These are phyloP conservation scores for Leucogyrophana mollusca DNA, from an alignment of 768 basidiomycete species.

Conservation along the genomic window DNA sequence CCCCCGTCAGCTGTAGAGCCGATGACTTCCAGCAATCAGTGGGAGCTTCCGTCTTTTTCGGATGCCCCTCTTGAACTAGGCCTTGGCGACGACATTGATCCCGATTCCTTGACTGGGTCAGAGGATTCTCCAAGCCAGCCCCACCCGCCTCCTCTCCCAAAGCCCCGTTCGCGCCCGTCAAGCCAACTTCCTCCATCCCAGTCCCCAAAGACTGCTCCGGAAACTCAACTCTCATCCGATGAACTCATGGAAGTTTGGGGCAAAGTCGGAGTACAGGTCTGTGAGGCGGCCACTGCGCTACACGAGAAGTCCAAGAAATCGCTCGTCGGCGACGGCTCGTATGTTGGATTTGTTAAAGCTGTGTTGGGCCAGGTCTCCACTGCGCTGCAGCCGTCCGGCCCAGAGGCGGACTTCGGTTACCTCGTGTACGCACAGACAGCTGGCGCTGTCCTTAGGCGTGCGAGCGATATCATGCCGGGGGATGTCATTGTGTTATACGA, in stretches of 20 bases:
- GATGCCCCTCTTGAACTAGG: slow-evolving; percentile 54
- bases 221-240: slow-evolving; percentile 49
- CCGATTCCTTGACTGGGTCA: slow-evolving; percentile 60
- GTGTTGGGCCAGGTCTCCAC: slow-evolving; percentile 67
- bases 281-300: slow-evolving; percentile 64
- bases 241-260: slow-evolving; percentile 71
- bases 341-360: slow-evolving; percentile 71
- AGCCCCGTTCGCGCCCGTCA: slow-evolving; percentile 8
- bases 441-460: slow-evolving; percentile 62
- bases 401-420: slow-evolving; percentile 57
- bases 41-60: slow-evolving; percentile 67
- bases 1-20: slow-evolving; percentile 36
- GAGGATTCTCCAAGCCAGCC: slow-evolving; percentile 48
- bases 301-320: slow-evolving; percentile 75
- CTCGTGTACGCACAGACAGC: slow-evolving; percentile 74
- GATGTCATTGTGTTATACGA: slow-evolving; percentile 77
- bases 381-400: slow-evolving; percentile 40
- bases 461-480: slow-evolving; percentile 83
- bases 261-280: slow-evolving; percentile 72
- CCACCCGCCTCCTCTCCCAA: slow-evolving; percentile 24
- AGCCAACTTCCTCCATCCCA: slow-evolving; percentile 11
- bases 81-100: slow-evolving; percentile 46
- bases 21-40: slow-evolving; percentile 46
- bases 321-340: slow-evolving; percentile 83
- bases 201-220: slow-evolving; percentile 16